Base-by-base conservation (phyloP, 345 rosid genomes). In the Diplotaxis tenuifolia region DNA sequence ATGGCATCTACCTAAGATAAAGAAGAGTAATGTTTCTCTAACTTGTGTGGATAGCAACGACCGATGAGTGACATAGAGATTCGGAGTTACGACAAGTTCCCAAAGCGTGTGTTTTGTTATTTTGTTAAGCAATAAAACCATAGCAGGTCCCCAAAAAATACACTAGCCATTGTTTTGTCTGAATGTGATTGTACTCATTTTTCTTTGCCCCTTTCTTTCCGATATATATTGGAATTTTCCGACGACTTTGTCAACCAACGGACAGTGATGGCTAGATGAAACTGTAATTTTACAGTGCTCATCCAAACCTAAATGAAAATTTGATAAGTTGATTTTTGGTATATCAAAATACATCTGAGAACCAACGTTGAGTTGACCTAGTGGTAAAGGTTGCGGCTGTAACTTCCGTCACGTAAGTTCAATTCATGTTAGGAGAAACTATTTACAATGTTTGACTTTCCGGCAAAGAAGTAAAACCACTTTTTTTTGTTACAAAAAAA, bases 41-140 rank as follows among this genome's bases (percentile, higher is more conserved):
- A 6, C 14, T 19, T 71, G 28, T 54, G 64, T 72, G 56, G 63
- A 64, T 20, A 72, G 45, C 56, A 64, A 31, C 29, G 70, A 42
- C 22, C 28, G 69, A 36, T 38, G 61, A 58, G 54, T 66, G 53
- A 57, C 67, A 66, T 66, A 66, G 61, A 74, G 67, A 67, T 74
- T 74, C 61, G 21, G 50, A 58, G 22, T 64, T 9, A 64, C 70
- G 57, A 72, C 47, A 72, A 72, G 23, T 45, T 65, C 38, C 20
- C 59, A 66, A 66, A 74, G 70, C 25, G 70, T 38, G 49, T 47
- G 62, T 71, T 10, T 40, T 69, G 8, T 69, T 22, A 19, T 57
- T 27, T 22, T 34, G 12, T 47, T 29, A 18, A 64, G 1, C 28
- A 12, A 16, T 16, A n/a, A n/a, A n/a, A n/a, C n/a, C n/a, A 16